phyloP scores from a whole-genome alignment of 164 flowering plant species.

The Chimonanthus salicifolius region DNA sequence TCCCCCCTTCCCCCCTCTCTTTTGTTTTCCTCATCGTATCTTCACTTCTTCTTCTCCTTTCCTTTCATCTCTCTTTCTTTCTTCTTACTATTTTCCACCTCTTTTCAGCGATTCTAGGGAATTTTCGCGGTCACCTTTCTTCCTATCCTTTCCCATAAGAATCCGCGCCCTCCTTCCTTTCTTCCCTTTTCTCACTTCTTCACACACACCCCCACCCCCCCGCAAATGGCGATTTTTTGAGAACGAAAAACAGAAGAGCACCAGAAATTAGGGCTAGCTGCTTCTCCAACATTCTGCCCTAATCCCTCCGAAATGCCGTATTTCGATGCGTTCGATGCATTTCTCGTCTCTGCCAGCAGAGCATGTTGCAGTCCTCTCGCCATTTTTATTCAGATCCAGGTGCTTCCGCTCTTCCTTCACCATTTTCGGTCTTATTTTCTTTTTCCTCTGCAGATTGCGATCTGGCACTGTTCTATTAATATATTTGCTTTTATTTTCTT shows the following conservation, averaged over 20 bases:
- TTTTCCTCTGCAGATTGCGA: neutral
- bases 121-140: neutral
- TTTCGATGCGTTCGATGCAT: constrained; percentile 31
- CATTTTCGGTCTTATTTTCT: neutral
- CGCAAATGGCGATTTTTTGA: neutral
- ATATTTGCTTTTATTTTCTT: neutral
- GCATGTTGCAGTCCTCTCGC: constrained; percentile 60
- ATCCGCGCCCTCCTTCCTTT: neutral
- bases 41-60: neutral
- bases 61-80: neutral
- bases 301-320: neutral
- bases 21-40: no score
- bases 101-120: neutral
- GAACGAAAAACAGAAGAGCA: no score
- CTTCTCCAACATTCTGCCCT: constrained; percentile 1
- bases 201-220: neutral
- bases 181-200: neutral
- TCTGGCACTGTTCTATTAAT: neutral
- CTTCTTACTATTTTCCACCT: neutral
- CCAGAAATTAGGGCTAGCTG: neutral
- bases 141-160: neutral
- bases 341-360: constrained; percentile 59
- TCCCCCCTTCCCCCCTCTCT: neutral
- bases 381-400: constrained; percentile 93
- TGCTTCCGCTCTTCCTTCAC: constrained; percentile 5